phyloP scores from a whole-genome alignment of 768 basidiomycete species.

The Mycena belliarum region DNA sequence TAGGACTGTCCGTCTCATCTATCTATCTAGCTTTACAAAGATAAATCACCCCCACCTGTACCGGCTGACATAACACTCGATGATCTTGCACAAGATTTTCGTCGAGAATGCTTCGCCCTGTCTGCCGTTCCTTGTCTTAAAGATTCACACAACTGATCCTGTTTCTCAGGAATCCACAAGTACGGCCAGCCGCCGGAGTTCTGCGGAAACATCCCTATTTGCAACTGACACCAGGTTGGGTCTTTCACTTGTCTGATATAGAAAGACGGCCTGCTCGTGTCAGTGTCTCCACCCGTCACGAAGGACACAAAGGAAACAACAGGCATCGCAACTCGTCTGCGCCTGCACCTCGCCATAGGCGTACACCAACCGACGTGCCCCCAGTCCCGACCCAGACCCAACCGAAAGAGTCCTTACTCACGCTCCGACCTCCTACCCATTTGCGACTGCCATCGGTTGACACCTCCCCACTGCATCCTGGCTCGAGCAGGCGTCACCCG shows the following conservation, averaged over 20 bases:
- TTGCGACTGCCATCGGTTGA: conserved; percentile 5
- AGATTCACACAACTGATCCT: not conserved
- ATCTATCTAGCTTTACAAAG: conserved; percentile 59
- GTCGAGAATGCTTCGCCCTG: conserved; percentile 76
- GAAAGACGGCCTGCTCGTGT: conserved; percentile 11
- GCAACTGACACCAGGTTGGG: conserved; percentile 55
- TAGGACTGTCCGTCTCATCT: not conserved
- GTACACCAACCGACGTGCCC: conserved; percentile 8
- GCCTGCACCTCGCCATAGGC: conserved; percentile 18
- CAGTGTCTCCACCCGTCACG: not conserved
- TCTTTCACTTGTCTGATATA: conserved; percentile 24
- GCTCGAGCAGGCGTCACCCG: not conserved
- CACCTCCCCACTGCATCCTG: not conserved
- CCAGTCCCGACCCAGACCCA: conserved; percentile 8
- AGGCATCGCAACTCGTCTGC: conserved; percentile 21
- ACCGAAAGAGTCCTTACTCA: not conserved
- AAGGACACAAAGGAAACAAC: not conserved
- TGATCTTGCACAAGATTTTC: conserved; percentile 66
- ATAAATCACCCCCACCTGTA: conserved; percentile 72
- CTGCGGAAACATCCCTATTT: conserved; percentile 70
- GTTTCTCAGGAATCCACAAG: conserved; percentile 57
- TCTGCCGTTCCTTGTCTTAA: conserved; percentile 32
- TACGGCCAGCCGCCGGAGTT: conserved; percentile 67
- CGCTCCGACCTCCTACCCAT: conserved; percentile 5
- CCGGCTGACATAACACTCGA: conserved; percentile 68